A percentile compares a stretch with the other conserved stretches of the same genome.
Conservation (phyloP, 257 asterid species). For the Lantana camara region DNA sequence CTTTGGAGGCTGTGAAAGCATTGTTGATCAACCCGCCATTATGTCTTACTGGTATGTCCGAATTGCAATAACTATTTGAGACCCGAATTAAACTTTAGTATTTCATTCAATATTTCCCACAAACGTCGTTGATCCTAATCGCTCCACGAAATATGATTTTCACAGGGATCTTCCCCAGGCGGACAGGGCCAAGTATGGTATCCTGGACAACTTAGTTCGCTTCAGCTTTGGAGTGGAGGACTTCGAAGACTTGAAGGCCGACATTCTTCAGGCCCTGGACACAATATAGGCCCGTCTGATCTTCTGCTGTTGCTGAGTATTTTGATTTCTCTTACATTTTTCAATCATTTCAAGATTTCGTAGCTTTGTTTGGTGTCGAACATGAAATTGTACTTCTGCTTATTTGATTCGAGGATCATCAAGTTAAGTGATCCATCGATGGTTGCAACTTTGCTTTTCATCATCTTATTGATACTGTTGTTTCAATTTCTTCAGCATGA, state of each 20-base stretch:
- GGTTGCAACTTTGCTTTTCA: not conserved
- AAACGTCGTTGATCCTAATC: not conserved
- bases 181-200: conserved; percentile 91
- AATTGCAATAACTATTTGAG: not conserved
- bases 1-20: conserved; percentile 95
- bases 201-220: conserved; percentile 89
- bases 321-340: not conserved
- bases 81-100: not conserved
- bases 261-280: conserved; percentile 87
- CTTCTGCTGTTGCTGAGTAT: conserved; percentile 20
- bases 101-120: not conserved
- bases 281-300: conserved; percentile 49
- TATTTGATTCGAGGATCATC: conserved; percentile 25
- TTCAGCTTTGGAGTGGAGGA: conserved; percentile 95
- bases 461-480: not conserved
- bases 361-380: conserved; percentile 12
- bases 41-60: conserved; percentile 85
- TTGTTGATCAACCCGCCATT: conserved; percentile 93
- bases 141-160: conserved; percentile 2
- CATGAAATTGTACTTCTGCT: conserved; percentile 5
- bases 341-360: not conserved
- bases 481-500: conserved; percentile 6
- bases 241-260: conserved; percentile 76
- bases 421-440: conserved; percentile 14
- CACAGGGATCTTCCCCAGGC: conserved; percentile 81